These are phyloP conservation scores for Ceratocystis variospora DNA, from an alignment of 2,329 filamentous ascomycete species.

Conservation along the genomic window DNA sequence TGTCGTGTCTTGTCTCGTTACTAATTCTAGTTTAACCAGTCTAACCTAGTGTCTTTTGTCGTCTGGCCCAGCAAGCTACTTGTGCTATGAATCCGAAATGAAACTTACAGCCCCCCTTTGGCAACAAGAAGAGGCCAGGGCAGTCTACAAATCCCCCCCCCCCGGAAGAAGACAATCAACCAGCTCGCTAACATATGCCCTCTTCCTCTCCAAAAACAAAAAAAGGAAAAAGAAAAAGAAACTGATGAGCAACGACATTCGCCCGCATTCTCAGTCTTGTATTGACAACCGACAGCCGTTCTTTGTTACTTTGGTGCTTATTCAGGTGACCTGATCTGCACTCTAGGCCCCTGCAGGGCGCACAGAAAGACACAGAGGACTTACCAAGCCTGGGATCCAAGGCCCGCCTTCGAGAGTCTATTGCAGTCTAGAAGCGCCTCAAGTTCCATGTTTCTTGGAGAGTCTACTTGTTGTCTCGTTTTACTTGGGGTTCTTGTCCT, in stretches of 20 bases:
- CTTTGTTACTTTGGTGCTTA: not conserved
- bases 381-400: not conserved
- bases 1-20: no score
- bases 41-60: not conserved
- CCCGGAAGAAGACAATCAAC: not conserved
- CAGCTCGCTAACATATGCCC: not conserved
- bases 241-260: no score
- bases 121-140: no score
- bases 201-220: not conserved
- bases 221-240: not conserved
- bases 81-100: not conserved
- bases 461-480: not conserved
- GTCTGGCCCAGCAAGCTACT: not conserved
- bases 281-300: not conserved
- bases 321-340: constrained; percentile 6
- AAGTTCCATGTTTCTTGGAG: not conserved
- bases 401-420: not conserved
- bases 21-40: not conserved
- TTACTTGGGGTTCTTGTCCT: not conserved
- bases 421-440: constrained; percentile 1
- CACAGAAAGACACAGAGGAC: not conserved
- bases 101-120: not conserved
- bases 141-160: not conserved
- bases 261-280: not conserved
- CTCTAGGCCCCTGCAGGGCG: not conserved